phyloP scores from a whole-genome alignment of 257 asterid species.

The Solanum sejunctum region DNA sequence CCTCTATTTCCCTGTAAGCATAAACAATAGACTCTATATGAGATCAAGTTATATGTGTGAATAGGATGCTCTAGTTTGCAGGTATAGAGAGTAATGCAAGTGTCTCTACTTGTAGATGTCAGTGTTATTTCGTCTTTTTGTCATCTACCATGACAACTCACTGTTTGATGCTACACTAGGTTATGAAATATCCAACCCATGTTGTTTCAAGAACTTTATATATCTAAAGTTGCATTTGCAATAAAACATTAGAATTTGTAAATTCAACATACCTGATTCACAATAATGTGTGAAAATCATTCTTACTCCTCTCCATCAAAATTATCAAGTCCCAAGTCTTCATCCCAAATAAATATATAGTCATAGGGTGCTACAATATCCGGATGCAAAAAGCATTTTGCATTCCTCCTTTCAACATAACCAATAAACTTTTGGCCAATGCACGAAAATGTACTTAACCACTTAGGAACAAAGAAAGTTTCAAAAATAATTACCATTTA shows the following conservation, averaged over 20 bases:
- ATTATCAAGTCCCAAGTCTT: conserved; percentile 72
- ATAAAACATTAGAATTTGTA: background rate
- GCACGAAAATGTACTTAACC: background rate
- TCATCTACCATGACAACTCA: conserved; percentile 78
- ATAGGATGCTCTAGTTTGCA: background rate
- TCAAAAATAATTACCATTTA: conserved; percentile 43
- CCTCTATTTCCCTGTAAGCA: conserved; percentile 53
- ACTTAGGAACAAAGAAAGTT: background rate
- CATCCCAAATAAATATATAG: conserved; percentile 82
- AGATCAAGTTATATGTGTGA: background rate
- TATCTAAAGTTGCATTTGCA: conserved; percentile 29
- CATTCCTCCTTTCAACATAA: conserved; percentile 62
- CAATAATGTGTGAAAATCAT: background rate
- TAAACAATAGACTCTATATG: background rate
- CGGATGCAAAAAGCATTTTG: conserved; percentile 72
- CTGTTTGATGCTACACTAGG: conserved; percentile 74
- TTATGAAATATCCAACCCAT: conserved; percentile 76
- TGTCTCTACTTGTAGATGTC: conserved; percentile 73
- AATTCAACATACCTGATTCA: background rate
- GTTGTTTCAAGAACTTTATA: conserved; percentile 59
- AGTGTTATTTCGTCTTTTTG: conserved; percentile 46
- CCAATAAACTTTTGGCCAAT: background rate
- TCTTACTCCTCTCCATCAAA: conserved; percentile 77
- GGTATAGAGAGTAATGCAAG: background rate
- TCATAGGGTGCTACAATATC: conserved; percentile 77